Conservation (phyloP, 495 filamentous ascomycete species). For the Aspergillus conjunctus region DNA sequence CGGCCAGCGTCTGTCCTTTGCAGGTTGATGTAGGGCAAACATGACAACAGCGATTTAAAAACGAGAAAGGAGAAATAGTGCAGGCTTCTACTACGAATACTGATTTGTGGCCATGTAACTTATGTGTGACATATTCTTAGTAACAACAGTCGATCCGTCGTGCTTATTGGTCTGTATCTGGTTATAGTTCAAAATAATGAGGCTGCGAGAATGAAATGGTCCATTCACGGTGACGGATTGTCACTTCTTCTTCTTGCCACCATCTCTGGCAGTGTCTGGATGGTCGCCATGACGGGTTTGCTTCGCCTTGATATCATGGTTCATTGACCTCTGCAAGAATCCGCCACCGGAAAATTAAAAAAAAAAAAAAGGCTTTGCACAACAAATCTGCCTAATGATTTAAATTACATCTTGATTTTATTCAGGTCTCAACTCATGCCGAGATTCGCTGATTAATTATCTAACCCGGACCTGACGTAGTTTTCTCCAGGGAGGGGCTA, state of each 20-base stretch:
- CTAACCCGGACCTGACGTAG: slow-evolving; percentile 7
- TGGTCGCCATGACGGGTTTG: background rate
- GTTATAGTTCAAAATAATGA: slow-evolving; percentile 13
- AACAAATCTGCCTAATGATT: slow-evolving; percentile 1
- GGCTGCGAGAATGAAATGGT: background rate
- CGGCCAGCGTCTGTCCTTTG: background rate
- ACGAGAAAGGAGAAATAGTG: no score
- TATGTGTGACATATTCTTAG: slow-evolving; percentile 8
- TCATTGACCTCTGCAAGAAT: background rate
- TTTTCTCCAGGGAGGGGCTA: background rate
- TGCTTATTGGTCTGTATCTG: background rate
- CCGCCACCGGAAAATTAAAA: background rate
- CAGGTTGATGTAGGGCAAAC: background rate
- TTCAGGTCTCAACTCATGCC: background rate
- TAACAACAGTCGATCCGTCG: background rate
- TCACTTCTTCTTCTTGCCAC: background rate
- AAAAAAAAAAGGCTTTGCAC: slow-evolving; percentile 1
- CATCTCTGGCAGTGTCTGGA: no score
- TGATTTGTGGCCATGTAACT: no score
- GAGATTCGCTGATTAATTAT: slow-evolving; percentile 1
- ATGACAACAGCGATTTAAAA: background rate
- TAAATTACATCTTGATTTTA: background rate
- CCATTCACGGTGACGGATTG: background rate
- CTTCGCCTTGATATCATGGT: slow-evolving; percentile 2
- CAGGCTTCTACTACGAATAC: no score